phyloP scores from a whole-genome alignment of 495 filamentous ascomycete species.

The Annulohypoxylon maeteangense region DNA sequence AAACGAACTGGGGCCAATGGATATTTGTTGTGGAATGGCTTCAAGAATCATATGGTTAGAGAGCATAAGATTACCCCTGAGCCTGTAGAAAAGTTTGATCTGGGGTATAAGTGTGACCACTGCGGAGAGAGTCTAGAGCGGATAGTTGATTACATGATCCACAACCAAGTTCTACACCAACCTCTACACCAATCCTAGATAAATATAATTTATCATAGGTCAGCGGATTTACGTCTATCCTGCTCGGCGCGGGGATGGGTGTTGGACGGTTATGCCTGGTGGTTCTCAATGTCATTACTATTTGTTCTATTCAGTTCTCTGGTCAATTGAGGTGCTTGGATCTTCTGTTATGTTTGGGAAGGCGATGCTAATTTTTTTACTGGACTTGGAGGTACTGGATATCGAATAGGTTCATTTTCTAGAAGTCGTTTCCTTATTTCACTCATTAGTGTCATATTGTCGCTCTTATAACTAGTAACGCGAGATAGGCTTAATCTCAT shows the following conservation, averaged over 20 bases:
- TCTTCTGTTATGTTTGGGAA: not conserved
- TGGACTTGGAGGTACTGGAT: not conserved
- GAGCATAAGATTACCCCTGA: constrained; percentile 28
- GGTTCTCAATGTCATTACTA: not conserved
- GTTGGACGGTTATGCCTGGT: not conserved
- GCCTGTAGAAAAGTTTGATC: not conserved
- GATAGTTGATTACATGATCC: not conserved
- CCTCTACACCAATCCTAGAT: not conserved
- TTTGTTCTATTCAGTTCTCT: not conserved
- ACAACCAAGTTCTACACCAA: not conserved
- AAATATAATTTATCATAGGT: not conserved
- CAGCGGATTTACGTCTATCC: too few relatives aligned
- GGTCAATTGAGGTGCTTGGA: not conserved
- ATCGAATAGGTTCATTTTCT: not conserved
- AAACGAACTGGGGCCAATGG: constrained; percentile 49
- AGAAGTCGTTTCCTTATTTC: not conserved
- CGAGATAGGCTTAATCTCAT: not conserved
- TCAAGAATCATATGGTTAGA: constrained; percentile 47
- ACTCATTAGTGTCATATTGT: not conserved
- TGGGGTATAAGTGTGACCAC: not conserved
- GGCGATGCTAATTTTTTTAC: not conserved
- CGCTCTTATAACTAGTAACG: not conserved
- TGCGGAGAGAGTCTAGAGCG: not conserved
- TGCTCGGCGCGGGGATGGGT: too few relatives aligned
- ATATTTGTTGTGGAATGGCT: constrained; percentile 45